Evolutionary conservation across 2,329 filamentous ascomycete species (phyloP).

Genomic region (Aaosphaeria pasadenensis): DNA sequence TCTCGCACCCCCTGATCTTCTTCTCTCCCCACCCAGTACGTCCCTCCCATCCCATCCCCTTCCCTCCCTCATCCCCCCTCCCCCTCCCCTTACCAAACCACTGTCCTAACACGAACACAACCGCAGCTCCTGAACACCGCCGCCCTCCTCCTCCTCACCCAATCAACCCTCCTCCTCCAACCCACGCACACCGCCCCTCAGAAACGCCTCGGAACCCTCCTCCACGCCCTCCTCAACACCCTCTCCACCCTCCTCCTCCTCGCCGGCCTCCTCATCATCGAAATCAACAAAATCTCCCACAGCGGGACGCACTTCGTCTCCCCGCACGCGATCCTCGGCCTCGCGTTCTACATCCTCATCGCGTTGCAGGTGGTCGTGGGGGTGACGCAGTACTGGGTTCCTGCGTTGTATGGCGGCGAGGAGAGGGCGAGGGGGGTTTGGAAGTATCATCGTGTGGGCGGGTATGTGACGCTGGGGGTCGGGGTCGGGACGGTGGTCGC

Average conservation of each 20-base stretch:
- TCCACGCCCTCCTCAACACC: conserved; percentile 70
- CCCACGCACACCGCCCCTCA: conserved; percentile 78
- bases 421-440: conserved; percentile 79
- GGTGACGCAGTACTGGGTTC: conserved; percentile 76
- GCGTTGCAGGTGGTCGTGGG: conserved; percentile 74
- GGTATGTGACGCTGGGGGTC: conserved; percentile 70
- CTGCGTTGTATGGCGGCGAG: conserved; percentile 71
- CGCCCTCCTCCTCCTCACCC: conserved; percentile 70
- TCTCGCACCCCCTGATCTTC: conserved; percentile 68
- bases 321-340: conserved; percentile 77
- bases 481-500: conserved; percentile 71
- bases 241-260: conserved; percentile 61
- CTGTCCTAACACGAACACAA: not conserved
- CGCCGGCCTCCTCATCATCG: conserved; percentile 67
- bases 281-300: conserved; percentile 77
- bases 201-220: conserved; percentile 61
- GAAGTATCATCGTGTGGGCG: conserved; percentile 81
- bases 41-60: conserved; percentile 18
- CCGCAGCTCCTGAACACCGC: conserved; percentile 34
- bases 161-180: conserved; percentile 82
- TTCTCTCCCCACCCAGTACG: conserved; percentile 86
- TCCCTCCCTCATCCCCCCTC: no score
- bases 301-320: conserved; percentile 73
- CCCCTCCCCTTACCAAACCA: conserved; percentile 5
- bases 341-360: conserved; percentile 68